Evolutionary conservation across 1,284 basidiomycete genomes (phyloP), one percentile per base, ranked within the genome.

Genomic region (Hemileia vastatrix): DNA sequence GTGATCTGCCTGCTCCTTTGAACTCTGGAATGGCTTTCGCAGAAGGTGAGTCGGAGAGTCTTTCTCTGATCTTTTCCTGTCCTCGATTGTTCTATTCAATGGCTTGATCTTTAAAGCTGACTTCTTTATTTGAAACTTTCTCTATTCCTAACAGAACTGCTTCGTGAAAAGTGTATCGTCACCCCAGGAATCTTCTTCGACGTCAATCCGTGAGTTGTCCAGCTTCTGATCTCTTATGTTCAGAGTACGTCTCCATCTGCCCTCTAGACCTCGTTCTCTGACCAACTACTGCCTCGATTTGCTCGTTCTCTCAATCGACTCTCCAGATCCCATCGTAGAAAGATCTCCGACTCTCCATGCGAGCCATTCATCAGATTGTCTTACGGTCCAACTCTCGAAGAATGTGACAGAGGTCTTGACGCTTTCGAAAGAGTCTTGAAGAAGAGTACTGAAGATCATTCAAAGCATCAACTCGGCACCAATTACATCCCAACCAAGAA

Each of bases 21-120:
- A 89, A 90, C 78, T 88, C 88, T 68, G 91, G 91, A n/a, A 78
- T 95, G 70, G 85, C n/a, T n/a, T n/a, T n/a, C n/a, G n/a, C n/a
- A n/a, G n/a, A n/a, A n/a, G n/a, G n/a, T n/a, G n/a, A n/a, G n/a
- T n/a, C n/a, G n/a, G n/a, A n/a, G n/a, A n/a, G n/a, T n/a, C 86
- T n/a, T n/a, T 47, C 45, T 19, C 45, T 47, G 21, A 47, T 27
- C 27, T 27, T 27, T 27, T 27, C 27, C 27, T 27, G 27, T 27
- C 27, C 27, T 27, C 27, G 27, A 27, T 27, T 27, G 27, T 27
- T 27, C 27, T 27, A 27, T n/a, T 88, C 88, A 6, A n/a, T n/a
- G n/a, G n/a, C n/a, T n/a, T n/a, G n/a, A n/a, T n/a, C n/a, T n/a
- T 27, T 27, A 27, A 27, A 27, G 45, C 18, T 23, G 45, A 47